Percentiles rank a stretch among this genome's conserved stretches.
phyloP scores from a whole-genome alignment of 805 yeast species.

The Lipomyces starkeyi region DNA sequence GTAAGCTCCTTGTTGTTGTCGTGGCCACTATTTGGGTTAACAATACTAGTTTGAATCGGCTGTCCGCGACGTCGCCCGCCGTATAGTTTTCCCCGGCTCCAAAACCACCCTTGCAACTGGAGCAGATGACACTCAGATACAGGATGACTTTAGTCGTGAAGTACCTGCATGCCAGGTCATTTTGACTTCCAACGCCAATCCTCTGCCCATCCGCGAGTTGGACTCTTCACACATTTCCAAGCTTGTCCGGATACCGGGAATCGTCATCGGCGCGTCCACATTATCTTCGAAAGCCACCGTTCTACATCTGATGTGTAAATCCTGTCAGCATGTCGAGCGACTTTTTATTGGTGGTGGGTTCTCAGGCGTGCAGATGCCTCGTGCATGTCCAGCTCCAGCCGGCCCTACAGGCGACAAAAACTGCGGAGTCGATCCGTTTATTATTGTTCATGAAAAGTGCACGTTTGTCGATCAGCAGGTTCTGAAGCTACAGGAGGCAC shows the following conservation, averaged over 20 bases:
- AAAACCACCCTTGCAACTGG: conserved; percentile 27
- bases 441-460: conserved; percentile 91
- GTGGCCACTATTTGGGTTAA: background rate
- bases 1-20: conserved; percentile 57
- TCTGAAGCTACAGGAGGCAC: conserved; percentile 92
- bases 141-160: conserved; percentile 54
- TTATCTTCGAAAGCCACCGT: conserved; percentile 84
- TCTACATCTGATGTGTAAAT: conserved; percentile 83
- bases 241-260: conserved; percentile 90
- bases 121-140: conserved; percentile 34
- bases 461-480: conserved; percentile 94
- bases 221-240: conserved; percentile 88
- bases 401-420: conserved; percentile 53
- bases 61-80: conserved; percentile 69
- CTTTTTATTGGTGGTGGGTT: conserved; percentile 69
- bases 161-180: conserved; percentile 88
- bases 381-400: conserved; percentile 63
- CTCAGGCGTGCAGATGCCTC: conserved; percentile 72
- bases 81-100: conserved; percentile 51
- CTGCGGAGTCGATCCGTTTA: conserved; percentile 93
- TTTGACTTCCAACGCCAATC: conserved; percentile 71
- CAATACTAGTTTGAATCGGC: conserved; percentile 42
- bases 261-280: conserved; percentile 88
- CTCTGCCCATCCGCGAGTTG: conserved; percentile 76
- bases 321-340: conserved; percentile 80